Base-by-base conservation (phyloP, 2,329 filamentous ascomycete genomes). In the Onygena corvina region DNA sequence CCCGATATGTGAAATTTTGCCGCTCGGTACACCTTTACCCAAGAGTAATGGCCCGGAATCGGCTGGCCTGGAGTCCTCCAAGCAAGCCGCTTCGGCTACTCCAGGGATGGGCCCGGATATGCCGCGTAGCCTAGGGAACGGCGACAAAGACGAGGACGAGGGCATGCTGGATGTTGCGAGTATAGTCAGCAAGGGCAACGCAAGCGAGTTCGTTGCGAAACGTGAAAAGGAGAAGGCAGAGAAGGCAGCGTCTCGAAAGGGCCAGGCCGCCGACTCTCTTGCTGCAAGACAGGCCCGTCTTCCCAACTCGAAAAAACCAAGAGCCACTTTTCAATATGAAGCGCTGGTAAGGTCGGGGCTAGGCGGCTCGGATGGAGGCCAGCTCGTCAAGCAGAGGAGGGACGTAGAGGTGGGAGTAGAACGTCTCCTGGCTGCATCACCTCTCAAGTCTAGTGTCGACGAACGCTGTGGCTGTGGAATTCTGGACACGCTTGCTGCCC, bases 401-500 rank as follows among this genome's bases (percentile, higher is more conserved):
- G 78, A 81, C 52, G 73, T 81, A 50, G 78, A 81, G 60, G 76
- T 82, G 31, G 79, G 79, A 2, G 64, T 71, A 8, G 79, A 82
- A 59, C 71, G 79, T 46, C 82, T 82, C 61, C 69, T 79, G 58
- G 69, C 75, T 35, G 71, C 74, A n/a, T 74, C 71, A 7, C 63
- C 67, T 16, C 61, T 59, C 7, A 59, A 64, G 31, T 54, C 63
- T 7, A 53, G 54, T 4, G 57, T 52, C 3, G 57, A 57, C n/a
- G 60, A 64, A 14, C 60, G 62, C 6, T 46, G 67, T 18, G 65
- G 61, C 53, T 81, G 83, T 48, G 76, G 74, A 2, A 80, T 94
- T 50, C 76, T 96, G 36, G 86, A 94, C 61, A 80, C 80, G 50
- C 86, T 98, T 54, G 86, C 86, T 20, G 82, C 83, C 49, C 80